A percentile compares a stretch with the other conserved stretches of the same genome.
phyloP scores from a whole-genome alignment of 805 yeast genomes.

The Candida chilensis region DNA sequence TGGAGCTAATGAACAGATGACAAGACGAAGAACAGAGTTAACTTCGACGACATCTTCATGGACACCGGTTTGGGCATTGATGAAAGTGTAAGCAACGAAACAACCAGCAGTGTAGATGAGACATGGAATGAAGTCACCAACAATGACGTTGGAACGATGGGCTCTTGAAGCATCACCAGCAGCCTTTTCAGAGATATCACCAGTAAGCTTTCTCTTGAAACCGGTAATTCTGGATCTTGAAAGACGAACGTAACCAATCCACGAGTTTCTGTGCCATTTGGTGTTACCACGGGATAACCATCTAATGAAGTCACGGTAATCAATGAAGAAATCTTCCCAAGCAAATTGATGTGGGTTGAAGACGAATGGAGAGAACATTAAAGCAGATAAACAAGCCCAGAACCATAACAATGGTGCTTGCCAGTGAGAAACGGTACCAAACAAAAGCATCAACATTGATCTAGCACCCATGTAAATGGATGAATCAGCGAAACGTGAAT shows the following conservation, averaged over 20 bases:
- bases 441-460: constrained; percentile 60
- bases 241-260: constrained; percentile 77
- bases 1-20: constrained; percentile 84
- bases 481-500: constrained; percentile 72
- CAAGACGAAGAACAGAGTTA: constrained; percentile 63
- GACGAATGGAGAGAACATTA: constrained; percentile 86
- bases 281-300: constrained; percentile 90
- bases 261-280: constrained; percentile 81
- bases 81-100: constrained; percentile 71
- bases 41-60: constrained; percentile 36
- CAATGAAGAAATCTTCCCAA: constrained; percentile 92
- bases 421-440: constrained; percentile 77
- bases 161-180: constrained; percentile 69
- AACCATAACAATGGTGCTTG: constrained; percentile 93
- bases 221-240: constrained; percentile 90
- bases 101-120: constrained; percentile 59
- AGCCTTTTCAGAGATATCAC: constrained; percentile 60
- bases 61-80: constrained; percentile 85
- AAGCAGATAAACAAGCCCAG: constrained; percentile 87
- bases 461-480: constrained; percentile 83
- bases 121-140: constrained; percentile 76
- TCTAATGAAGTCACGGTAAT: constrained; percentile 87
- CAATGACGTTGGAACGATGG: constrained; percentile 63
- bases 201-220: constrained; percentile 64
- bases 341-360: constrained; percentile 98